These are phyloP conservation scores for Niveomyces coronatus DNA, from an alignment of 2,329 filamentous ascomycete genomes.

Conservation along the genomic window DNA sequence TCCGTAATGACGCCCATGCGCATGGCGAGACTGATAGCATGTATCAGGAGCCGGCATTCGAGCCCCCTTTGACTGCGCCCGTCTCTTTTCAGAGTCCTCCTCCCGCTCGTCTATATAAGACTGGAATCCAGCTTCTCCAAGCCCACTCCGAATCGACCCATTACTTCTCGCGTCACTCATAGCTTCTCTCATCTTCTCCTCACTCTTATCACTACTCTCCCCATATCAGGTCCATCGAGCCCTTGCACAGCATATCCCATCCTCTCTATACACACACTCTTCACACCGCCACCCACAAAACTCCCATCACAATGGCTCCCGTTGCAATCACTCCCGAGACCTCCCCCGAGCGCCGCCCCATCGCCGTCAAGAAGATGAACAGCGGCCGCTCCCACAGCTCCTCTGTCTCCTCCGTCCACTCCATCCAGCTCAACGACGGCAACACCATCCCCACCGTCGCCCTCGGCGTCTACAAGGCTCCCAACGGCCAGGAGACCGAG, in stretches of 20 bases:
- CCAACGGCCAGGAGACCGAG: conserved; percentile 45
- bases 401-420: conserved; percentile 16
- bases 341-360: conserved; percentile 22
- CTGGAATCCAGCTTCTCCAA: not conserved
- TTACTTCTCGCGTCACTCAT: not conserved
- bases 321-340: conserved; percentile 25
- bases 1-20: conserved; percentile 10
- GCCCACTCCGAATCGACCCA: not conserved
- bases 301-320: conserved; percentile 22
- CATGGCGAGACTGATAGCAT: conserved; percentile 9
- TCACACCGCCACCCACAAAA: conserved; percentile 2
- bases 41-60: conserved; percentile 4
- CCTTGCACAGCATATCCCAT: no score
- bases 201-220: not conserved
- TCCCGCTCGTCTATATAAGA: conserved; percentile 7
- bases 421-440: conserved; percentile 61
- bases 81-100: not conserved
- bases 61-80: not conserved
- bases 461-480: conserved; percentile 36
- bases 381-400: conserved; percentile 17
- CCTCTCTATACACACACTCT: conserved; percentile 3
- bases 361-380: conserved; percentile 20
- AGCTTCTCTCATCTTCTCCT: not conserved
- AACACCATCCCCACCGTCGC: conserved; percentile 51
- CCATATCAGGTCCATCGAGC: no score